These are phyloP conservation scores for Exophiala alcalophila DNA, from an alignment of 2,329 filamentous ascomycete genomes.

Conservation along the genomic window DNA sequence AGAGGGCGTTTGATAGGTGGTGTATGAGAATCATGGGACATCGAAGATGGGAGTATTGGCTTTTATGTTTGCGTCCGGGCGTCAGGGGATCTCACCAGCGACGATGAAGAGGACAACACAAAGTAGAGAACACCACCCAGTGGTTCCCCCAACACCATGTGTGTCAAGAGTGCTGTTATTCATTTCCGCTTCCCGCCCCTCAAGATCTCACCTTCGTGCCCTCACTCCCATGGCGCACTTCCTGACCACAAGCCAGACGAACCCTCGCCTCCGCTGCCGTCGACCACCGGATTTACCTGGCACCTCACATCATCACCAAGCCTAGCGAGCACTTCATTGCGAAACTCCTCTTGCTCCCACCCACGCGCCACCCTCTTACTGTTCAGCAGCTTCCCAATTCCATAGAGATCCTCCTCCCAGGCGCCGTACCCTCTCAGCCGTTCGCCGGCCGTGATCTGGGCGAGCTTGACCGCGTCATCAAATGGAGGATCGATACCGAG, in stretches of 20 bases:
- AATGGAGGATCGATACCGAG: conserved; percentile 63
- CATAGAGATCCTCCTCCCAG: conserved; percentile 43
- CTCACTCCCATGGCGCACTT: conserved; percentile 2
- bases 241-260: not conserved
- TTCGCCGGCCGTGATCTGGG: conserved; percentile 26
- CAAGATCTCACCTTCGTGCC: too few relatives aligned
- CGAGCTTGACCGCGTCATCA: conserved; percentile 37
- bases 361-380: conserved; percentile 40
- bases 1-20: too few relatives aligned
- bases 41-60: too few relatives aligned
- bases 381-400: conserved; percentile 35
- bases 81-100: too few relatives aligned
- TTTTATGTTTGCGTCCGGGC: too few relatives aligned
- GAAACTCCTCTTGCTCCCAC: conserved; percentile 33
- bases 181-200: too few relatives aligned
- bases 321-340: conserved; percentile 5
- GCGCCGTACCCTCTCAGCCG: conserved; percentile 36
- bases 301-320: not conserved
- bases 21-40: too few relatives aligned
- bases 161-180: too few relatives aligned
- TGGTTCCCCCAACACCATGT: too few relatives aligned
- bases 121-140: too few relatives aligned
- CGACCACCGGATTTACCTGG: too few relatives aligned
- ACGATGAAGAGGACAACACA: too few relatives aligned
- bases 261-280: not conserved